A percentile compares a stretch with the other conserved stretches of the same genome.
Conservation (phyloP, 2,329 filamentous ascomycete species). For the Cladosporium halotolerans region DNA sequence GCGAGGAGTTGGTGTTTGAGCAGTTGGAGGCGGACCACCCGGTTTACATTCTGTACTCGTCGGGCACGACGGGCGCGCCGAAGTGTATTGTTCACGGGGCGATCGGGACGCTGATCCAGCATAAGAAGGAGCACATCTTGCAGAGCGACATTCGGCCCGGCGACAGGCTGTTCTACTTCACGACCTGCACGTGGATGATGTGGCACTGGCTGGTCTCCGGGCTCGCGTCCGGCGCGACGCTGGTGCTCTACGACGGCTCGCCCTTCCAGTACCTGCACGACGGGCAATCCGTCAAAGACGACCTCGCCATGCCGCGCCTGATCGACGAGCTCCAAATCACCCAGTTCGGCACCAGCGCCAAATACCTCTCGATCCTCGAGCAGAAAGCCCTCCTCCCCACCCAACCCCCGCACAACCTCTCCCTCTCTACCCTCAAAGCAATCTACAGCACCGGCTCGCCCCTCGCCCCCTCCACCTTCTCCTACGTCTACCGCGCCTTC, state of each 20-base stretch:
- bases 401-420: slow-evolving; percentile 48
- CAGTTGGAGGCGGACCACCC: slow-evolving; percentile 80
- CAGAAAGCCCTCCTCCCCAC: slow-evolving; percentile 61
- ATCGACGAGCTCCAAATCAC: slow-evolving; percentile 77
- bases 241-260: slow-evolving; percentile 87
- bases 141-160: slow-evolving; percentile 71
- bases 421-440: slow-evolving; percentile 57
- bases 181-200: slow-evolving; percentile 98
- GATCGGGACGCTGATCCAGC: slow-evolving; percentile 83
- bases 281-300: slow-evolving; percentile 53
- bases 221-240: slow-evolving; percentile 72
- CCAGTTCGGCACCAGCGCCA: slow-evolving; percentile 91
- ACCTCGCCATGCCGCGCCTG: slow-evolving; percentile 74
- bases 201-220: slow-evolving; percentile 95
- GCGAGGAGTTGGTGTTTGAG: slow-evolving; percentile 49
- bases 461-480: slow-evolving; percentile 85
- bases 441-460: slow-evolving; percentile 94
- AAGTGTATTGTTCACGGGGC: slow-evolving; percentile 94
- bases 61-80: slow-evolving; percentile 77
- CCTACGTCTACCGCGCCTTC: slow-evolving; percentile 81
- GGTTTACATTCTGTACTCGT: slow-evolving; percentile 89
- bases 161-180: slow-evolving; percentile 85
- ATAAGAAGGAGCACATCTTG: slow-evolving; percentile 91
- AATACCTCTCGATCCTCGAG: slow-evolving; percentile 87
- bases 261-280: slow-evolving; percentile 60